Evolutionary conservation across 2,329 filamentous ascomycete species (phyloP).

Genomic region (Ascochyta koolunga): DNA sequence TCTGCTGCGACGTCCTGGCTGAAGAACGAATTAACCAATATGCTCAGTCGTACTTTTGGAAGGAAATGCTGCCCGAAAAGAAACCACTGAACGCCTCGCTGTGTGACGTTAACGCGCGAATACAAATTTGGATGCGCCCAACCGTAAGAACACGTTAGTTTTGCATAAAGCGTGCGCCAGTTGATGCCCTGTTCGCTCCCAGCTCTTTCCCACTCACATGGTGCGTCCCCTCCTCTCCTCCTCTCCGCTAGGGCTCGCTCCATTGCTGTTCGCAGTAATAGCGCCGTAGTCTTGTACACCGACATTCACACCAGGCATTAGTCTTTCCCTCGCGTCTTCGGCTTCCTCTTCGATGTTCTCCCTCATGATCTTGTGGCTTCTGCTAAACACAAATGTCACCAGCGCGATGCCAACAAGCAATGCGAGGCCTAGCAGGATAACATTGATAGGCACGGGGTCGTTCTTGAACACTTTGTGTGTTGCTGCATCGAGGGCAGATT

Average conservation of each 20-base stretch:
- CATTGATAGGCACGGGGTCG: constrained; percentile 78
- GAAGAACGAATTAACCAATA: background rate
- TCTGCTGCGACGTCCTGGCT: background rate
- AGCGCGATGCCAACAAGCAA: constrained; percentile 68
- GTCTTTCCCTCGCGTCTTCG: constrained; percentile 41
- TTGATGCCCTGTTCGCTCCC: background rate
- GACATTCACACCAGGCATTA: constrained; percentile 42
- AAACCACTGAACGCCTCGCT: constrained; percentile 18
- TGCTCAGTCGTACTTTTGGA: background rate
- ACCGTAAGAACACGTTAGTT: background rate
- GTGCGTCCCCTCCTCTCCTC: constrained; percentile 30
- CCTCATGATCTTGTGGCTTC: constrained; percentile 52
- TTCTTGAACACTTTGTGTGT: constrained; percentile 75
- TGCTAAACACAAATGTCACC: constrained; percentile 68
- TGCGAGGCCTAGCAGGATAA: constrained; percentile 67
- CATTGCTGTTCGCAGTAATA: constrained; percentile 19
- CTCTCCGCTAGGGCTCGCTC: constrained; percentile 15
- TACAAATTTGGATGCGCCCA: background rate
- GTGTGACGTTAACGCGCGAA: constrained; percentile 1
- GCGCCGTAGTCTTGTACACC: constrained; percentile 14
- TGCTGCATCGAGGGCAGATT: constrained; percentile 78
- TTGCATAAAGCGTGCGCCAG: background rate
- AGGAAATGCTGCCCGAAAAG: background rate
- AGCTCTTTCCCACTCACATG: constrained; percentile 5
- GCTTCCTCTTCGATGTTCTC: constrained; percentile 47